A percentile compares a stretch with the other conserved stretches of the same genome.
phyloP scores from a whole-genome alignment of 192 early-diverging fungal genomes.

The Rhizoclosmatium globosum region DNA sequence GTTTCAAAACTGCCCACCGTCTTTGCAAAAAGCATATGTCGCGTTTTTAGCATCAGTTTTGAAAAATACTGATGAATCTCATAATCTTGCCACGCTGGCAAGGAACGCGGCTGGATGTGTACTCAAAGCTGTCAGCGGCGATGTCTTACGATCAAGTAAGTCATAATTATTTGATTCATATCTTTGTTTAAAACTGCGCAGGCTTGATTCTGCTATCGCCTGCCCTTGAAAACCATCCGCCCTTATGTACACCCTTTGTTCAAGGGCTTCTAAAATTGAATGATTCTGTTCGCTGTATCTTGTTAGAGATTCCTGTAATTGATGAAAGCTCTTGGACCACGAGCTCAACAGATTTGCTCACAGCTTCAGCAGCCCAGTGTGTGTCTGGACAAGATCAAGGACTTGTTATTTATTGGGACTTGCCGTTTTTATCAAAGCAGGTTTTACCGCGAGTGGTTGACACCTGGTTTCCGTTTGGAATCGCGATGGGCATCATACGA shows the following conservation, averaged over 20 bases:
- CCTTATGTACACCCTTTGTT: constrained; percentile 42
- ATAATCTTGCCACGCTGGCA: constrained; percentile 11
- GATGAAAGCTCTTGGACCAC: constrained; percentile 9
- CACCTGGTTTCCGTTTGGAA: constrained; percentile 41
- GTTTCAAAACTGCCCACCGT: constrained; percentile 22
- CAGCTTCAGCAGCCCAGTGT: neutral
- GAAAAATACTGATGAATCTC: constrained; percentile 13
- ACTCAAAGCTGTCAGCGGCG: constrained; percentile 34
- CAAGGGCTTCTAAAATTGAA: constrained; percentile 36
- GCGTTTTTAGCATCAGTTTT: constrained; percentile 33
- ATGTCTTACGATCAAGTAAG: constrained; percentile 42
- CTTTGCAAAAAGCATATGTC: constrained; percentile 49
- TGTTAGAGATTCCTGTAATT: constrained; percentile 26
- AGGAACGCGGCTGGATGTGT: constrained; percentile 27
- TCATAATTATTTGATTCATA: neutral
- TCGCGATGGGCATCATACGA: constrained; percentile 37
- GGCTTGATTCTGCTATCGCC: constrained; percentile 42
- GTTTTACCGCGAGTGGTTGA: constrained; percentile 12
- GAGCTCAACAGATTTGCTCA: neutral
- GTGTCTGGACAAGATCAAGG: constrained; percentile 3
- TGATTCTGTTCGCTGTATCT: constrained; percentile 1
- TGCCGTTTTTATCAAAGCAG: constrained; percentile 32
- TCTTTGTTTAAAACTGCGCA: neutral
- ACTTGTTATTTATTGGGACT: constrained; percentile 36
- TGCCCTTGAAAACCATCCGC: constrained; percentile 20